These are phyloP conservation scores for Aspergillus pseudotamarii DNA, from an alignment of 2,329 filamentous ascomycete species.

Conservation along the genomic window DNA sequence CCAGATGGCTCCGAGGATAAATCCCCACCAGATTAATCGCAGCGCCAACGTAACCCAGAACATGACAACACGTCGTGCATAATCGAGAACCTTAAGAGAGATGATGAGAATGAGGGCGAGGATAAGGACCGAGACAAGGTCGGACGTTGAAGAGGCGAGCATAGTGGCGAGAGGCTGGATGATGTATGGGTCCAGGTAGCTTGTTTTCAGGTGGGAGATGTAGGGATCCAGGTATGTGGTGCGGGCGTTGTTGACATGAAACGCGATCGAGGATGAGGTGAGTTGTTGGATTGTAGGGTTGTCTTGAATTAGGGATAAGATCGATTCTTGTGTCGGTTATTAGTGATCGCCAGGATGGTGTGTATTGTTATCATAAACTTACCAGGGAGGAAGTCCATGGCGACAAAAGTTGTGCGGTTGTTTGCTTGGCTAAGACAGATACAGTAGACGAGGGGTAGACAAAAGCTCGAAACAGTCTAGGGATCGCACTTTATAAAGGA, in stretches of 20 bases:
- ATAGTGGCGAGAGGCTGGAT: constrained; percentile 41
- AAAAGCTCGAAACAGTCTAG: neutral
- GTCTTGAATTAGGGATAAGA: constrained; percentile 17
- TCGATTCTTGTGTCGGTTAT: constrained; percentile 12
- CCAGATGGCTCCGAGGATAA: constrained; percentile 57
- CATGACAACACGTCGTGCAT: constrained; percentile 71
- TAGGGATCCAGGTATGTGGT: constrained; percentile 21
- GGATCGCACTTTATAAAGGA: neutral
- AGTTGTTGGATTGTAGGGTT: constrained; percentile 21
- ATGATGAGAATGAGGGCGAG: constrained; percentile 66
- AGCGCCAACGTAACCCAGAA: constrained; percentile 74
- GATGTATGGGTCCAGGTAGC: constrained; percentile 56
- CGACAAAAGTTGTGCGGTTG: neutral
- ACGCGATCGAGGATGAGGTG: constrained; percentile 16
- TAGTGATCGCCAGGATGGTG: neutral
- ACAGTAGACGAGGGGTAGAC: neutral
- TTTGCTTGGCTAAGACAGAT: neutral
- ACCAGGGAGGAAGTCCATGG: constrained; percentile 22
- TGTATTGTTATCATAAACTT: neutral
- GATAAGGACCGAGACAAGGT: constrained; percentile 44
- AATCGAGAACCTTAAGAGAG: constrained; percentile 65
- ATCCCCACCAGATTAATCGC: constrained; percentile 65
- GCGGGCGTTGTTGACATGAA: constrained; percentile 16
- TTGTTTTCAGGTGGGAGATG: constrained; percentile 29
- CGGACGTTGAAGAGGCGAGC: constrained; percentile 36